Conservation (phyloP, 305 asterid genomes). For the Rubia occidens region DNA sequence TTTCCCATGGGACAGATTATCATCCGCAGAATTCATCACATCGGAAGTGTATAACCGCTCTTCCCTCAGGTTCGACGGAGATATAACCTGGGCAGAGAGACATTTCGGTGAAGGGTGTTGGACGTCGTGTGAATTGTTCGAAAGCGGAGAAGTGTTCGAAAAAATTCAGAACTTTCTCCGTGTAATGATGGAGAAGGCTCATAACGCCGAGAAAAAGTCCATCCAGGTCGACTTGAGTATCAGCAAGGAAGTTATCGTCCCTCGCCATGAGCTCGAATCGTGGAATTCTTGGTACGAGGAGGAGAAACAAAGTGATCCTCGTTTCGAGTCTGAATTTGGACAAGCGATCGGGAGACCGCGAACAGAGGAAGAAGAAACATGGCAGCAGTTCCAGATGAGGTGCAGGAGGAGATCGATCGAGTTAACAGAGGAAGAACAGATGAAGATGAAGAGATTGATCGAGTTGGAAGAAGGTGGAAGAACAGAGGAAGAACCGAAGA, state of each 20-base stretch:
- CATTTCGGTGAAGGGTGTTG: no score
- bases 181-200: no score
- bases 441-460: no score
- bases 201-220: not conserved
- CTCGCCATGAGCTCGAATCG: not conserved
- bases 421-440: no score
- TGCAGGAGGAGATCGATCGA: not conserved
- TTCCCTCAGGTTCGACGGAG: no score
- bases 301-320: not conserved
- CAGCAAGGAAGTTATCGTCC: not conserved
- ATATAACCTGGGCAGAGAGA: no score
- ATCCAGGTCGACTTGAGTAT: not conserved
- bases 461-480: not conserved
- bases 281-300: conserved; percentile 1
- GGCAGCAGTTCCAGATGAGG: not conserved
- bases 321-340: not conserved
- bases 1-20: no score
- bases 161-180: no score
- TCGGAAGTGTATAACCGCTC: no score
- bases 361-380: not conserved
- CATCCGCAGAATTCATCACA: no score
- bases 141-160: not conserved
- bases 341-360: not conserved
- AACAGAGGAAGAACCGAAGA: no score
- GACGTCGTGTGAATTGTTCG: no score